These are phyloP conservation scores for Periglandula ipomoeae DNA, from an alignment of 2,329 filamentous ascomycete species.

Conservation along the genomic window DNA sequence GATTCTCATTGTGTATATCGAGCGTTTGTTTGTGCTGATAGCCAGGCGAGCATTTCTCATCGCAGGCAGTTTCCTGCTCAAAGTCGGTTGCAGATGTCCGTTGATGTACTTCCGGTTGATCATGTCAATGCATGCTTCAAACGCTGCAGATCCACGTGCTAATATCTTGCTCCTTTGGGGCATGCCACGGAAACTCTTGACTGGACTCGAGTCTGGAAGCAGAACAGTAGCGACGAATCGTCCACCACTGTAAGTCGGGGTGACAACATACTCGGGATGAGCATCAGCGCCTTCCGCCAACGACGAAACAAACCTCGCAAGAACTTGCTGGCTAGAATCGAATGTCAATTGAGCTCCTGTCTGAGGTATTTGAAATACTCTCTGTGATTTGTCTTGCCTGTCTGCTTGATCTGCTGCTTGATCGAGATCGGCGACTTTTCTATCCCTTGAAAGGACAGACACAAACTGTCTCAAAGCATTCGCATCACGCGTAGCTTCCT, in stretches of 20 bases:
- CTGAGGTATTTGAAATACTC: conserved; percentile 48
- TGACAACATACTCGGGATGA: conserved; percentile 52
- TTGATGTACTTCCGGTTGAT: conserved; percentile 60
- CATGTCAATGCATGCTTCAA: conserved; percentile 67
- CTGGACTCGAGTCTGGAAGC: conserved; percentile 64
- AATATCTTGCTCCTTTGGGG: conserved; percentile 59
- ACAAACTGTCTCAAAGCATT: conserved; percentile 67
- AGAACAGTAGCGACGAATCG: conserved; percentile 70
- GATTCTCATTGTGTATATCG: conserved; percentile 64
- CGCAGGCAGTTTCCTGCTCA: conserved; percentile 59
- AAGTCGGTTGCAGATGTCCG: conserved; percentile 63
- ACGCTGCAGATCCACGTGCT: conserved; percentile 85
- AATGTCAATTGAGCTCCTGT: conserved; percentile 77
- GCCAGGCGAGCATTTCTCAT: conserved; percentile 86
- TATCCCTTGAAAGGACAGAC: conserved; percentile 61
- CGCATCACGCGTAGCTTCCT: conserved; percentile 53
- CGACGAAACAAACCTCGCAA: conserved; percentile 65
- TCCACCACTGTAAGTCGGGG: conserved; percentile 31
- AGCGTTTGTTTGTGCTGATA: conserved; percentile 66
- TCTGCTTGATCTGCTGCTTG: conserved; percentile 10
- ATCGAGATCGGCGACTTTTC: conserved; percentile 34
- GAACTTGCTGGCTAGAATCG: conserved; percentile 58
- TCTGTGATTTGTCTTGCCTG: conserved; percentile 25
- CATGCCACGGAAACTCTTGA: conserved; percentile 56
- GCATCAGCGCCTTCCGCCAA: conserved; percentile 31